Percentiles rank a stretch among this genome's conserved stretches.
phyloP scores from a whole-genome alignment of 305 asterid species.

The Petunia hybrid region DNA sequence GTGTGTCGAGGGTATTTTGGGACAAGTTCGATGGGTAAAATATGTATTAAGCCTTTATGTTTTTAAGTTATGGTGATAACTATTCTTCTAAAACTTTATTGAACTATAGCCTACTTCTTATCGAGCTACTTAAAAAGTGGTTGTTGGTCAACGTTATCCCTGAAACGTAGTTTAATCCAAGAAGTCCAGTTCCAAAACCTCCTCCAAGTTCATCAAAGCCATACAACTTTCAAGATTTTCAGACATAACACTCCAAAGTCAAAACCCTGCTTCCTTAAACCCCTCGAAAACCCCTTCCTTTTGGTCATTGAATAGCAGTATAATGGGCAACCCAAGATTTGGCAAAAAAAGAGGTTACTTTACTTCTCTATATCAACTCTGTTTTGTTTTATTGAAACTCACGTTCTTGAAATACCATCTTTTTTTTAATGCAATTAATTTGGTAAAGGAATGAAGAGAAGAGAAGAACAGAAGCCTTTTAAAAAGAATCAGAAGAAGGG shows the following conservation, averaged over 20 bases:
- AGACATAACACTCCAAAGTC: not conserved
- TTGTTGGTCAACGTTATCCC: too few species aligned
- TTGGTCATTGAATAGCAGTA: not conserved
- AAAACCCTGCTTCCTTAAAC: not conserved
- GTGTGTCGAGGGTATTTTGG: too few species aligned
- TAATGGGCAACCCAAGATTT: slow-evolving; percentile 34
- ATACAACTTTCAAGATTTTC: not conserved
- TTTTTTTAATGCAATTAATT: not conserved
- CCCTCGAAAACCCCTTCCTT: not conserved
- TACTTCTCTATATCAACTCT: not conserved
- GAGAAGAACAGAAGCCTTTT: not conserved
- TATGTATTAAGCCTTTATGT: too few species aligned
- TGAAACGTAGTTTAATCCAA: too few species aligned
- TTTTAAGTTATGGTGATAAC: too few species aligned
- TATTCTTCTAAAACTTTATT: too few species aligned
- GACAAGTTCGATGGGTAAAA: too few species aligned
- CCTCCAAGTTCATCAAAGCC: not conserved
- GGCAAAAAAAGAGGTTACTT: slow-evolving; percentile 26
- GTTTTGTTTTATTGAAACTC: not conserved
- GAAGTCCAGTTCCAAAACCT: too few species aligned
- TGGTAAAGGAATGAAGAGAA: slow-evolving; percentile 9
- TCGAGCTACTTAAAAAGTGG: too few species aligned
- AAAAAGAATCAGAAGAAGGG: not conserved
- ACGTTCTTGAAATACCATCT: not conserved
- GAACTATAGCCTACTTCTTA: too few species aligned